Base-by-base conservation (phyloP, 2,329 filamentous ascomycete genomes). In the Cytospora paraplurivora region DNA sequence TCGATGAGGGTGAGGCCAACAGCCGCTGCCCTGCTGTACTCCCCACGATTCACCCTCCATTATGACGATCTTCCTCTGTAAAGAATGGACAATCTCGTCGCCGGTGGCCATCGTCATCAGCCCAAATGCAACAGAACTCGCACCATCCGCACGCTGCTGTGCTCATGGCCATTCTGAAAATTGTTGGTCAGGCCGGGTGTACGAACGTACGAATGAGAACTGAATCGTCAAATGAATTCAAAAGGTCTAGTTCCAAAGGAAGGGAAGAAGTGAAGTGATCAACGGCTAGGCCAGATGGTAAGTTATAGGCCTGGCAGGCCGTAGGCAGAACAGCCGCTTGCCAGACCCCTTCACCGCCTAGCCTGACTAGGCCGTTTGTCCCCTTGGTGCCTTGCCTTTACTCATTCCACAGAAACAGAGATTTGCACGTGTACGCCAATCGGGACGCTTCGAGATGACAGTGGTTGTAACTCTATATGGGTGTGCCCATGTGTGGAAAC, bases 61-160 rank as follows among this genome's bases (percentile, higher is more conserved):
- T 12, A 47, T 27, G 19, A 21, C 19, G 17, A 8, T 34, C 33
- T 5, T 33, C n/a, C 34, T 60, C 27, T 55, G 41, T 21, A 38
- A 38, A 33, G 19, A 38, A 21, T n/a, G 34, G 59, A 51, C 53
- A 62, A 13, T 35, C 35, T 34, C 49, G 53, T 17, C 38, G 53
- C 19, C 49, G 32, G 44, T 52, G 56, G 21, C n/a, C 13, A 6
- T 55, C 32, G 17, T 57, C 44, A 19, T 32, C 32, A 17, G 47
- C 35, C 53, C 62, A 33, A 34, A 13, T 37, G 51, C 57, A 47
- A 56, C 52, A 61, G 35, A 38, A 11, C 57, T 56, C 53, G 27
- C 53, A 64, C 52, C 57, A 61, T 34, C 35, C 21, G 11, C 44
- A 15, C 12, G 13, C 27, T 56, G 47, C 38, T 35, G 41, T 15